Base-by-base conservation (phyloP, 192 early-diverging fungal species). In the Thamnidium elegans region DNA sequence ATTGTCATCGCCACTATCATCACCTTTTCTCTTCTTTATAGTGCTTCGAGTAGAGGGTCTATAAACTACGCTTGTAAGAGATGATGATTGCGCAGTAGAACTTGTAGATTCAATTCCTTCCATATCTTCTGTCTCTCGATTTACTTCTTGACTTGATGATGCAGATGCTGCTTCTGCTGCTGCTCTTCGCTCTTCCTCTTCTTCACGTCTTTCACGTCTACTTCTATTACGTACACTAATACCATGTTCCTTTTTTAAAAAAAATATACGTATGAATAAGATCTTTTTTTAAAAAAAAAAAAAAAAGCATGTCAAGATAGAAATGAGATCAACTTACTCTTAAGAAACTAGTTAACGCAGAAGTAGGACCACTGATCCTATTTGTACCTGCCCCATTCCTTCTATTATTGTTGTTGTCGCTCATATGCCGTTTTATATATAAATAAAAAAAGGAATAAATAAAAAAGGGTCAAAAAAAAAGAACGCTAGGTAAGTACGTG, bases 291-390 rank as follows among this genome's bases (percentile, higher is more conserved):
- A 17, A 5, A 5, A 5, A 14, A 48, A 5, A 17, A 48, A 1
- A 26, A 11, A 32, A 30, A 10, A 11, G 30, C n/a, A 48, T 17
- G 15, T 17, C 15, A 50, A 39, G 50, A 15, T 7, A 63, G 0
- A 63, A 63, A 15, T 31, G 10, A 42, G 26, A 26, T 26, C 3
- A 30, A 46, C 67, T 71, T 71, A 76, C 73, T 45, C 79, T 72
- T 46, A 82, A 55, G 20, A 82, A 82, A 9, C 68, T 78, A 42
- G 70, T 74, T 42, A 82, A 65, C 17, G 81, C 81, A 50, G 78
- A 80, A 14, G 81, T 80, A 17, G 81, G 81, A 7, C 81, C 81
- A 48, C 78, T 65, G 1, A 83, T 66, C 64, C 71, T 68, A 62
- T 80, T 80, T 21, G 55, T 7, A 11, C 36, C 8, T 2, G 20